A percentile compares a stretch with the other conserved stretches of the same genome.
Evolutionary conservation across 164 flowering plant species (phyloP).

Genomic region (Saururus chinensis): DNA sequence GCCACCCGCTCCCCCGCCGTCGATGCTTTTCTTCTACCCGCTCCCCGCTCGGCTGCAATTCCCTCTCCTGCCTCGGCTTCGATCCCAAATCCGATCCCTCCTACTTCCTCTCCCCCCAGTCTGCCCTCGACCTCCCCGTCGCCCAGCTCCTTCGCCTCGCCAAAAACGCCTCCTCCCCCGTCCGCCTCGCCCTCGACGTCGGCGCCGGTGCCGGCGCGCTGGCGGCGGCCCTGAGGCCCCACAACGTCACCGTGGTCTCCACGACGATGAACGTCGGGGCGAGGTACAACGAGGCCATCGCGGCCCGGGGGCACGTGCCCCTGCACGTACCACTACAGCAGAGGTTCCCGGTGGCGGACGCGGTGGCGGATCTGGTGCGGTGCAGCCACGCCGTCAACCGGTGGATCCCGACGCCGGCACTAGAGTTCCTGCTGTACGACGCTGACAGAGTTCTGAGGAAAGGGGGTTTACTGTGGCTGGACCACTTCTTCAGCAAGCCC

Average conservation of each 20-base stretch:
- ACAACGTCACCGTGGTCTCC: slow-evolving; percentile 65
- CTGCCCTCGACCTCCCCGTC: slow-evolving; percentile 39
- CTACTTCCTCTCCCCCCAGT: slow-evolving; percentile 25
- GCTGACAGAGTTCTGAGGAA: slow-evolving; percentile 80
- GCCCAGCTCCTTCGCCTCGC: slow-evolving; percentile 14
- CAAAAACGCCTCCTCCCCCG: slow-evolving; percentile 13
- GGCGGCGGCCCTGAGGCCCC: slow-evolving; percentile 65
- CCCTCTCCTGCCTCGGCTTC: slow-evolving; percentile 46
- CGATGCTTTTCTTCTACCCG: slow-evolving; percentile 65
- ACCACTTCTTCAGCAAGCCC: slow-evolving; percentile 70
- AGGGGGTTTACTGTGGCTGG: slow-evolving; percentile 85
- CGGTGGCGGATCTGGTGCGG: slow-evolving; percentile 72
- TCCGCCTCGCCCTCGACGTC: slow-evolving; percentile 69
- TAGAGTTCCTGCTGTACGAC: slow-evolving; percentile 83
- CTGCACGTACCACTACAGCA: slow-evolving; percentile 88
- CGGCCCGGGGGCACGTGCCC: slow-evolving; percentile 70
- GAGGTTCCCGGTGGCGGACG: slow-evolving; percentile 81
- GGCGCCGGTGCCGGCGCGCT: slow-evolving; percentile 89
- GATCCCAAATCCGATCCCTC: slow-evolving; percentile 31
- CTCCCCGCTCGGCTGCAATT: slow-evolving; percentile 15
- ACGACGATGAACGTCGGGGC: slow-evolving; percentile 81
- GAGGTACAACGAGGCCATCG: slow-evolving; percentile 63
- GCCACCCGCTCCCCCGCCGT: slow-evolving; percentile 93
- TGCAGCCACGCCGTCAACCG: slow-evolving; percentile 81
- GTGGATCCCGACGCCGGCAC: slow-evolving; percentile 60